A percentile compares a stretch with the other conserved stretches of the same genome.
These are phyloP conservation scores for Chlamydomonas schloesseri DNA, from an alignment of 139 green algal genomes.

Conservation along the genomic window DNA sequence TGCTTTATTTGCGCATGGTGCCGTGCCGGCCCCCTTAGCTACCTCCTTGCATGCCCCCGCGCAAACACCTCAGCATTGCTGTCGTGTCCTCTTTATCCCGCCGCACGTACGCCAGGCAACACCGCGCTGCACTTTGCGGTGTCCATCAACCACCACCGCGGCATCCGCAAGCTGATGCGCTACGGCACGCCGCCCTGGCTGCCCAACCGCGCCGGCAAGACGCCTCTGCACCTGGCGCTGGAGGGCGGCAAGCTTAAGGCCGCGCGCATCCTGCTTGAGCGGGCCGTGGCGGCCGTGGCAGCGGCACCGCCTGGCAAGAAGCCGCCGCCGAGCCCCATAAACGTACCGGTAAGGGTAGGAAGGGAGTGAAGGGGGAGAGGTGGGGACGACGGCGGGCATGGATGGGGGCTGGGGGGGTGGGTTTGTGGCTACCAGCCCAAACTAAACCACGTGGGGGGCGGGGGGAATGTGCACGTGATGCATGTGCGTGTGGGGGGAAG, in stretches of 20 bases:
- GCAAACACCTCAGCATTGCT: no score
- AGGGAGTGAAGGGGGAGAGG: no score
- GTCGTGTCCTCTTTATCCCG: no score
- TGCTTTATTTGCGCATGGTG: no score
- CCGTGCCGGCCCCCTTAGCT: no score
- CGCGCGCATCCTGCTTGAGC: neutral
- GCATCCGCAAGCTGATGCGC: constrained; percentile 41
- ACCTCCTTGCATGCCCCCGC: no score
- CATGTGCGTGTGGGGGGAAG: no score
- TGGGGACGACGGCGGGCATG: no score
- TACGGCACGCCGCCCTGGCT: constrained; percentile 16
- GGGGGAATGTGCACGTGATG: no score
- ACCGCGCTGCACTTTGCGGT: constrained; percentile 41
- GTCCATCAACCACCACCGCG: constrained; percentile 42
- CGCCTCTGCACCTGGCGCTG: constrained; percentile 40
- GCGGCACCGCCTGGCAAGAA: neutral
- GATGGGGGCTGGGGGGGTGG: no score
- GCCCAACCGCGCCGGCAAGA: constrained; percentile 26
- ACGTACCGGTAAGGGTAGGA: neutral
- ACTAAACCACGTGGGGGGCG: no score
- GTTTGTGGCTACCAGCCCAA: no score
- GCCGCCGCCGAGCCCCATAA: neutral
- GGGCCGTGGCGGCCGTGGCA: neutral
- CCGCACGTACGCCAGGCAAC: neutral
- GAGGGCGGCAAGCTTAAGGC: constrained; percentile 43